Evolutionary conservation across 345 rosid species (phyloP).

Genomic region (Psidium friedrichsthalianum): DNA sequence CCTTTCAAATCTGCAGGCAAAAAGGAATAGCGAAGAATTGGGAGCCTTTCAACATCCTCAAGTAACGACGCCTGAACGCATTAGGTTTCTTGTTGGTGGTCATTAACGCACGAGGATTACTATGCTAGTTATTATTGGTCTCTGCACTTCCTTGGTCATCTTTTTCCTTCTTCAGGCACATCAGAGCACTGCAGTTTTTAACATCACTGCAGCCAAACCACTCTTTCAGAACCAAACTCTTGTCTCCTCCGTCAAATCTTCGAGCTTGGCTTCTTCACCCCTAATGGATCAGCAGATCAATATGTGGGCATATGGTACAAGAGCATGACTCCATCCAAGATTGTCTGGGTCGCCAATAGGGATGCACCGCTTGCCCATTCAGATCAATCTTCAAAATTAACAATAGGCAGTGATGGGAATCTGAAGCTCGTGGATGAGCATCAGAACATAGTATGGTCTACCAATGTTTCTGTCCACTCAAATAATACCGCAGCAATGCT

Average conservation of each 20-base stretch:
- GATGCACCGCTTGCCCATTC: conserved; percentile 8
- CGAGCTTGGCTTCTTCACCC: neutral
- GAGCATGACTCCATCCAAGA: neutral
- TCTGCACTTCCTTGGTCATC: too few relatives aligned
- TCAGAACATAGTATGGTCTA: conserved; percentile 10
- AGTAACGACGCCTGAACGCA: too few relatives aligned
- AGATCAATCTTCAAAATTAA: neutral
- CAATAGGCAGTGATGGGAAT: conserved; percentile 3
- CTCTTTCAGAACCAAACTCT: neutral
- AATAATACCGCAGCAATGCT: conserved; percentile 4
- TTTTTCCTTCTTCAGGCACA: too few relatives aligned
- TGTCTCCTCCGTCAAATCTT: neutral
- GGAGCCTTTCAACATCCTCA: too few relatives aligned
- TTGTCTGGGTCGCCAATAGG: neutral
- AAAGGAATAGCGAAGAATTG: too few relatives aligned
- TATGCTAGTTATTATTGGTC: too few relatives aligned
- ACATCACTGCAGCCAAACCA: neutral
- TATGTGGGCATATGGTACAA: neutral
- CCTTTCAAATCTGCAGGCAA: too few relatives aligned
- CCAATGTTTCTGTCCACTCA: neutral
- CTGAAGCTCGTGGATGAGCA: conserved; percentile 11
- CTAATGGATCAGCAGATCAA: neutral
- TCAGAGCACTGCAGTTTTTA: neutral
- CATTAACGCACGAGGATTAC: too few relatives aligned
- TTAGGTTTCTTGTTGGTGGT: too few relatives aligned